Base-by-base conservation (phyloP, 1,284 basidiomycete species). In the Ganoderma leucocontextum region DNA sequence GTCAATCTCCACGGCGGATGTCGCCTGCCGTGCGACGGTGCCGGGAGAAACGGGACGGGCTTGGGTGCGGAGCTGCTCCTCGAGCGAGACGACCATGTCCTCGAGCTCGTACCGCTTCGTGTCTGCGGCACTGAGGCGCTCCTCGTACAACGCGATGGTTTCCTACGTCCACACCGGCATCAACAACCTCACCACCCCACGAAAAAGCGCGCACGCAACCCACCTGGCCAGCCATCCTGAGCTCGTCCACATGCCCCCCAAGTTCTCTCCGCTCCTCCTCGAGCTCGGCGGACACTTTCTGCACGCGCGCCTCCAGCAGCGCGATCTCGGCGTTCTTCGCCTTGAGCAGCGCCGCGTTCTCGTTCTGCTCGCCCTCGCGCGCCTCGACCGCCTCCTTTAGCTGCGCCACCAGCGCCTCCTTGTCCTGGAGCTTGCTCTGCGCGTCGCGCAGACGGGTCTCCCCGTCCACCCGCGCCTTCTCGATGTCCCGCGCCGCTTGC, bases 111-210 rank as follows among this genome's bases (percentile, higher is more conserved):
- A 95, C 62, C 92, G 88, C 72, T 88, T 86, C 29, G 84, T 83
- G 74, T 96, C 93, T 17, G 89, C 87, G 2, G 84, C 84, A 67
- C 87, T 91, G 29, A 97, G 83, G 42, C 92, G 89, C 75, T 96
- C 95, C 82, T 99, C 96, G 76, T 98, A 98, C 42, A 97, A 83
- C 42, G 93, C 94, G 72, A 96, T 96, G 0, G 94, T 96, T 87
- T 96, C 94, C 93, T 95, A 74, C 35, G 53, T 2, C 38, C 22
- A n/a, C 15, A 12, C 12, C 29, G 29, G 0, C 4, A n/a, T 62
- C 64, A 64, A 38, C 39, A 7, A 25, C 22, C 22, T 5, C 29
- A 17, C 19, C 13, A 33, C 33, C 13, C 15, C 10, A 22, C 22
- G 17, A n/a, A 47, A 29, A 57, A 36, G 22, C 8, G 35, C 35